These are phyloP conservation scores for Penicillium coffeae DNA, from an alignment of 495 filamentous ascomycete species.

Conservation along the genomic window DNA sequence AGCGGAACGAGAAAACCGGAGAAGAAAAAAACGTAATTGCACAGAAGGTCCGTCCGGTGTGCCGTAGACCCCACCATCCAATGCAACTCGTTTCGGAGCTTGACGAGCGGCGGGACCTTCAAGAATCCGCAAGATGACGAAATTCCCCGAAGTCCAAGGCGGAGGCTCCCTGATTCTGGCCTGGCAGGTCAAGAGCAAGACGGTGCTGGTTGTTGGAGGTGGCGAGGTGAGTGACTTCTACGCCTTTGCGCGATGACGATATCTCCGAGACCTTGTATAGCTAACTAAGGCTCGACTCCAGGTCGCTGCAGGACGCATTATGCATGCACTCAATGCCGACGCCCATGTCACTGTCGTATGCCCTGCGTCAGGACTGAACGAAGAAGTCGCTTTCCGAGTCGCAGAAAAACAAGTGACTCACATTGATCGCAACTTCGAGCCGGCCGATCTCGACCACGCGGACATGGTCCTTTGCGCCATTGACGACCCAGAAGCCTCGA, in stretches of 20 bases:
- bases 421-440: conserved; percentile 75
- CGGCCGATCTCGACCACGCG: conserved; percentile 71
- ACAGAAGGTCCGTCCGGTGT: conserved; percentile 8
- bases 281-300: conserved; percentile 28
- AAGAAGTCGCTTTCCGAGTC: conserved; percentile 81
- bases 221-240: conserved; percentile 66
- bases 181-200: conserved; percentile 85
- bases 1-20: conserved; percentile 15
- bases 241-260: conserved; percentile 1
- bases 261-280: conserved; percentile 9
- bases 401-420: conserved; percentile 67
- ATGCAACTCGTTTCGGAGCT: neutral
- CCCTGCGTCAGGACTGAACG: conserved; percentile 74
- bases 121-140: conserved; percentile 44
- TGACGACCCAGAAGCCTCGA: conserved; percentile 84
- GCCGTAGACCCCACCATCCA: conserved; percentile 21
- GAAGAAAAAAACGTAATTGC: conserved; percentile 13
- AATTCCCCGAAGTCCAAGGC: conserved; percentile 77
- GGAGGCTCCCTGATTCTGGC: conserved; percentile 91
- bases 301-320: conserved; percentile 93
- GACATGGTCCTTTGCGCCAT: conserved; percentile 90
- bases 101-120: neutral
- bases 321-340: conserved; percentile 90
- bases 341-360: conserved; percentile 82
- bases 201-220: conserved; percentile 83